Conservation (phyloP, 140 eudicot genomes). For the Ambrosia hybrid region DNA sequence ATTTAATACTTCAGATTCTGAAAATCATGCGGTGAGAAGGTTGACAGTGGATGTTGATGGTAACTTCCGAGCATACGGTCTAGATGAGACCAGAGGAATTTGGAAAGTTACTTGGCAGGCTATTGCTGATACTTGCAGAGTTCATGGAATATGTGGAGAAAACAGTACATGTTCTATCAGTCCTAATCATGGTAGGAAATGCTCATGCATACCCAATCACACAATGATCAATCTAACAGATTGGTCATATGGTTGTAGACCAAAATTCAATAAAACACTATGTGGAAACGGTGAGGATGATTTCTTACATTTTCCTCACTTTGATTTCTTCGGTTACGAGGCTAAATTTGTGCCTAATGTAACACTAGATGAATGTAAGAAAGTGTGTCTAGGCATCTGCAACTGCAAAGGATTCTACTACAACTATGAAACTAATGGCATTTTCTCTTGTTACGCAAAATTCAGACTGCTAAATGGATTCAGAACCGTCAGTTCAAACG, state of each 20-base stretch:
- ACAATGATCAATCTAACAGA: constrained; percentile 39
- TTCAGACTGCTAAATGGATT: constrained; percentile 39
- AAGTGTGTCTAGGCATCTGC: constrained; percentile 36
- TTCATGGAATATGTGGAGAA: constrained; percentile 53
- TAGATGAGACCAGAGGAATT: constrained; percentile 13
- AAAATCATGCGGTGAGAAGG: constrained; percentile 31
- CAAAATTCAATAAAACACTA: constrained; percentile 23
- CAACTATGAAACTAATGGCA: constrained; percentile 25
- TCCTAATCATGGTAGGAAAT: constrained; percentile 31
- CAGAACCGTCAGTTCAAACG: constrained; percentile 18
- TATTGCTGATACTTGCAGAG: constrained; percentile 27
- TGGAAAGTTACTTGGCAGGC: constrained; percentile 61
- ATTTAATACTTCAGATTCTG: constrained; percentile 39
- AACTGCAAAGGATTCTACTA: constrained; percentile 51
- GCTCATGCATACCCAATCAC: constrained; percentile 51
- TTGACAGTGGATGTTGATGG: constrained; percentile 54
- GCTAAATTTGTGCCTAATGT: constrained; percentile 24
- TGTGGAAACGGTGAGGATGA: constrained; percentile 17
- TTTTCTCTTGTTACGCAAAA: constrained; percentile 37
- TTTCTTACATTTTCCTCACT: constrained; percentile 33
- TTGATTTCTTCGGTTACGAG: constrained; percentile 47
- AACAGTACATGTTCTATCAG: constrained; percentile 44
- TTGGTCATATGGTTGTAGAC: constrained; percentile 54
- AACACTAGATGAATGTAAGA: constrained; percentile 36
- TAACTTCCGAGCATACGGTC: constrained; percentile 51